Conservation (phyloP, 768 basidiomycete genomes). For the Termitomyces sp. region DNA sequence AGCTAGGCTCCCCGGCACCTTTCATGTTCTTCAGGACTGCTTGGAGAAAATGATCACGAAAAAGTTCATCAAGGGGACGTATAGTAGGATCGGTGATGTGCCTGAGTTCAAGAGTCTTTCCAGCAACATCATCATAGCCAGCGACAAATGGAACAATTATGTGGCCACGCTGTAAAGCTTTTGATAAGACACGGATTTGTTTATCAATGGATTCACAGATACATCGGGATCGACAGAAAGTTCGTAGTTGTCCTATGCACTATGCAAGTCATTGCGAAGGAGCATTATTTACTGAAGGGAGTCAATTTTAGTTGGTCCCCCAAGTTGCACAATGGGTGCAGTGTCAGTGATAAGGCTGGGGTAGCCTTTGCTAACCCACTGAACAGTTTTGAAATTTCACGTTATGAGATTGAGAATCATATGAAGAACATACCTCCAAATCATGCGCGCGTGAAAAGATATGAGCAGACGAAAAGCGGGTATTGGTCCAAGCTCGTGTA, state of each 20-base stretch:
- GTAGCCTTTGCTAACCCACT: background rate
- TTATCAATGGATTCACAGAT: background rate
- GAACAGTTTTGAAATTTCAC: background rate
- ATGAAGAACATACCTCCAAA: background rate
- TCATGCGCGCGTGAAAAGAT: background rate
- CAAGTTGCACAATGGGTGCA: background rate
- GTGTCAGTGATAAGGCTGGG: background rate
- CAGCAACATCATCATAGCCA: background rate
- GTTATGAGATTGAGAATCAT: background rate
- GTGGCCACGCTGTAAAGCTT: background rate
- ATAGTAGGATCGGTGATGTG: background rate
- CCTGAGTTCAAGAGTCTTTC: background rate
- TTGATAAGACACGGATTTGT: background rate
- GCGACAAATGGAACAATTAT: background rate
- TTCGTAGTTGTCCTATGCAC: background rate
- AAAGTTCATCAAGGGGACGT: background rate
- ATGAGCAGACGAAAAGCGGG: background rate
- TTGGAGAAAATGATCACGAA: background rate
- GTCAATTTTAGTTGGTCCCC: background rate
- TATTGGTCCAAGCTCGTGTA: background rate
- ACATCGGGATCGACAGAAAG: background rate
- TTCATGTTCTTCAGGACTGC: background rate
- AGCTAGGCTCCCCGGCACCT: background rate
- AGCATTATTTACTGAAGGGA: background rate
- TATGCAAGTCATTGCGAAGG: background rate